Evolutionary conservation across 2,329 filamentous ascomycete genomes (phyloP).

Genomic region (Colletotrichum lini): DNA sequence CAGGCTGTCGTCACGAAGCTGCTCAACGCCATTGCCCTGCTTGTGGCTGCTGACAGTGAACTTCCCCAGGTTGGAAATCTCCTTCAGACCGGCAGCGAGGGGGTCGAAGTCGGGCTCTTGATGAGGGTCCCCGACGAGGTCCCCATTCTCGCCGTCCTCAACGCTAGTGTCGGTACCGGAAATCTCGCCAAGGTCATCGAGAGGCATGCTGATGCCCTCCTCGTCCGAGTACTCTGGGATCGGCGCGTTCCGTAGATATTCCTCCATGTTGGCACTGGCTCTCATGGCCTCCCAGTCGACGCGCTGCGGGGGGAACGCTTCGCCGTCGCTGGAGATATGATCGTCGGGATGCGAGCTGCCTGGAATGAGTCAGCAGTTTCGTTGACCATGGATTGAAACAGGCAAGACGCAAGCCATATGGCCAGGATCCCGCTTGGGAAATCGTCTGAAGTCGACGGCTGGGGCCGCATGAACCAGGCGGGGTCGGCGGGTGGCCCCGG

Average conservation of each 20-base stretch:
- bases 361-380: conserved; percentile 37
- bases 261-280: conserved; percentile 38
- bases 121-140: conserved; percentile 46
- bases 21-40: conserved; percentile 83
- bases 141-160: conserved; percentile 49
- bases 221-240: conserved; percentile 41
- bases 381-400: conserved; percentile 16
- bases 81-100: conserved; percentile 75
- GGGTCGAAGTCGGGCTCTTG: conserved; percentile 65
- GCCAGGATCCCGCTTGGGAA: conserved; percentile 17
- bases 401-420: not conserved
- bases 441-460: conserved; percentile 27
- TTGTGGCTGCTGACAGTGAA: conserved; percentile 89
- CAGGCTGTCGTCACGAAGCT: conserved; percentile 81
- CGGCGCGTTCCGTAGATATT: conserved; percentile 33
- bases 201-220: conserved; percentile 29
- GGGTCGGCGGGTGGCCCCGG: conserved; percentile 5
- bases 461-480: conserved; percentile 20
- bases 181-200: conserved; percentile 40
- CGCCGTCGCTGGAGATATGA: conserved; percentile 37
- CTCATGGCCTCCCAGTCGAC: conserved; percentile 41
- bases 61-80: conserved; percentile 86
- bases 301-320: conserved; percentile 38
- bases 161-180: conserved; percentile 49
- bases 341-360: conserved; percentile 37